Evolutionary conservation across 768 basidiomycete species (phyloP), one percentile per base, ranked within the genome.

Genomic region (Cystofilobasidium macerans): DNA sequence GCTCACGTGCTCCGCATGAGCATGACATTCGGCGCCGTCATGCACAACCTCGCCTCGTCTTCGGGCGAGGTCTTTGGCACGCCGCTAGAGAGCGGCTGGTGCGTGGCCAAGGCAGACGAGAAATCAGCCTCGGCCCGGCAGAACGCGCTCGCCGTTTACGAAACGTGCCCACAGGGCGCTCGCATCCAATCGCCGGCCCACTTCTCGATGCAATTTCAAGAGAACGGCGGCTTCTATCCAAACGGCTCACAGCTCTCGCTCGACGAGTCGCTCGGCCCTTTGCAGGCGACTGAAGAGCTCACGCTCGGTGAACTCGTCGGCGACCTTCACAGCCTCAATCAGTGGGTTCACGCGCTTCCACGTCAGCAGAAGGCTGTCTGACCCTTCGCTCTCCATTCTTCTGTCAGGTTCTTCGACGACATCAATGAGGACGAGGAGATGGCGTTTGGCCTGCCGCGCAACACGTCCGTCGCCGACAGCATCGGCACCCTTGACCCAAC

Each of bases 1-100:
- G 86, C 86, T 67, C 86, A 89, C 70, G 87, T 92, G n/a, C 79
- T 93, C 28, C 83, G 89, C 8, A 90, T 93, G 88, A 91, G 90
- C 75, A 85, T 92, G 83, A 85, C 87, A 9, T 53, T 68, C 38
- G 67, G 67, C 14, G 57, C 69, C 73, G 81, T 28, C 81, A 80
- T 33, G 75, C 80, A 20, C 75, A 76, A 38, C 73, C 78, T 63
- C 12, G 56, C 6, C n/a, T 61, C 86, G 43, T 80, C 82, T 8
- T 78, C 80, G 9, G 83, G 84, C 0, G 85, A 84, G 28, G 81
- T 93, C 16, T 93, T 93, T 72, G 89, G 91, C 20, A 79, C 88
- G 28, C 86, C 88, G 1, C 81, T 85, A 64, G 83, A 85, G 43
- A 88, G 87, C 3, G 92, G 92, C 22, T 95, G 92, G 92, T 87